Conservation (phyloP, 2,329 filamentous ascomycete species). For the Fusarium acutatum region DNA sequence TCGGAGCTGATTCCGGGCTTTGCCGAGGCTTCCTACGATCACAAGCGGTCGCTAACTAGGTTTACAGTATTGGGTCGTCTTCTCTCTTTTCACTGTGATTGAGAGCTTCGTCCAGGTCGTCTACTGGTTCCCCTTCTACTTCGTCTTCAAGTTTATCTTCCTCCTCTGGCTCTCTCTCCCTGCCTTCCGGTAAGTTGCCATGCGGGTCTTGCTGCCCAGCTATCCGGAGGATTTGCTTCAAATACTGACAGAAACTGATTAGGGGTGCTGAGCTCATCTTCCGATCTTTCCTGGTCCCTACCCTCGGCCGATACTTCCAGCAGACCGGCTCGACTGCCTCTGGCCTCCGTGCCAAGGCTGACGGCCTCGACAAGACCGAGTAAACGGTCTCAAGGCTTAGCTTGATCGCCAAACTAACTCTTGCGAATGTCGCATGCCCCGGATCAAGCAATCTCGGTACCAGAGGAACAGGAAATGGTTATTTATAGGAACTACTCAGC, state of each 20-base stretch:
- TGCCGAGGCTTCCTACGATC: not conserved
- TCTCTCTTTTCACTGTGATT: constrained; percentile 81
- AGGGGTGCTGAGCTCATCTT: constrained; percentile 97
- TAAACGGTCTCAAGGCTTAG: constrained; percentile 51
- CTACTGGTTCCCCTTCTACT: constrained; percentile 99
- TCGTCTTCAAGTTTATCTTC: constrained; percentile 98
- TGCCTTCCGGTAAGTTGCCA: constrained; percentile 78
- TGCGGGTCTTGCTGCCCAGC: constrained; percentile 10
- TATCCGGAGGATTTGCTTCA: not conserved
- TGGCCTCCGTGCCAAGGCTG: constrained; percentile 88
- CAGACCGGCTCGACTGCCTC: constrained; percentile 76
- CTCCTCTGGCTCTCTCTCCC: constrained; percentile 98
- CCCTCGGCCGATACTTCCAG: constrained; percentile 92
- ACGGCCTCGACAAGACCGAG: constrained; percentile 76
- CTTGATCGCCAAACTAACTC: constrained; percentile 43
- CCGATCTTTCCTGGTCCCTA: constrained; percentile 91
- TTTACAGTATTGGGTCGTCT: constrained; percentile 84
- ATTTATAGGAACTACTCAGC: constrained; percentile 18
- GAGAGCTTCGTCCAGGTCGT: constrained; percentile 86
- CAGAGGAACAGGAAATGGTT: constrained; percentile 26
- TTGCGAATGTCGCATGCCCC: constrained; percentile 28
- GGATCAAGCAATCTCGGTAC: constrained; percentile 36
- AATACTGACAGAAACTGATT: constrained; percentile 27
- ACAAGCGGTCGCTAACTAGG: constrained; percentile 46
- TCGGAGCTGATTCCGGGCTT: constrained; percentile 4